Evolutionary conservation across 129 eudicot genomes (phyloP), one percentile per base, ranked within the genome.

Genomic region (Flaveria bidentis): DNA sequence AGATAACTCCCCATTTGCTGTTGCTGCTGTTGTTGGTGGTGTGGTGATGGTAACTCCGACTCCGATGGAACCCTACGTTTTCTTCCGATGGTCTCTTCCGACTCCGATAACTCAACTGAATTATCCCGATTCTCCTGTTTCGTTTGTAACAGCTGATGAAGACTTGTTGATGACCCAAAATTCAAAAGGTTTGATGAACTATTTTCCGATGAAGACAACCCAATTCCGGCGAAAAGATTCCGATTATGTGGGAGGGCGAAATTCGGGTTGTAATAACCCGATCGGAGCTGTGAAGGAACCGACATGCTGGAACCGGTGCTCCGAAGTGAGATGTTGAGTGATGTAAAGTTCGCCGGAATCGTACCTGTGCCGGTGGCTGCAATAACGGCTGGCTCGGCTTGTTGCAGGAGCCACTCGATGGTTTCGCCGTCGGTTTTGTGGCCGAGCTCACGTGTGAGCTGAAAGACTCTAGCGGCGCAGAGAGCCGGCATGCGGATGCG

Each of bases 301-400:
- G 98, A 93, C 86, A 90, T 87, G 70, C 88, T 86, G 0, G 97
- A 90, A 5, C 98, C 96, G 33, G 98, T 88, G 88, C 97, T 90
- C 4, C 98, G 90, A 13, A 93, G 85, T 1, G 95, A 88, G 51
- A 93, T 93, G 62, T 93, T 93, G 5, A 93, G 84, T 3, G 98
- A 93, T 3, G 98, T 88, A 57, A 93, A 93, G 78, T 93, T 93
- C 0, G 98, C 98, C 6, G 98, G 98, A 57, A 93, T 93, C 1
- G 98, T 93, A 5, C 98, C 98, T 9, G 98, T 93, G 0, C 98
- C 98, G 17, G 98, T 93, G 71, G 98, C 98, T 4, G 98, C 98
- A 36, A 93, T 93, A 7, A 93, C 97, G 15, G 98, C 83, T 0
- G 98, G 98, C 67, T 93, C 98, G 1, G 98, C 98, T 66, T 93